A percentile compares a stretch with the other conserved stretches of the same genome.
Evolutionary conservation across 2,329 filamentous ascomycete species (phyloP).

Genomic region (Talaromyces sp.): DNA sequence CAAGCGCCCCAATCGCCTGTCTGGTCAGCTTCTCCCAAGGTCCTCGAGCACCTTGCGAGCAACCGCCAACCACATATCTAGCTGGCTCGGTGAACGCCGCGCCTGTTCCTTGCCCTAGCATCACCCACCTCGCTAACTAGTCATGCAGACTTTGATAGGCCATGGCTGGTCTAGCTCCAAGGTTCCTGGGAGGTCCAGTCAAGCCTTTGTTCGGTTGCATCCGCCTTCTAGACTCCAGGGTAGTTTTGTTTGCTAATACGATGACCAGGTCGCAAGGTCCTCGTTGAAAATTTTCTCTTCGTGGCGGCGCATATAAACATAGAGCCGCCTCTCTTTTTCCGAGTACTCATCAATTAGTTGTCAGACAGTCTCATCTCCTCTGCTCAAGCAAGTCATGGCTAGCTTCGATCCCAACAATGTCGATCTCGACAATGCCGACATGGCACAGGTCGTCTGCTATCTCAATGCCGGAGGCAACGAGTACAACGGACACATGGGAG

Average conservation of each 20-base stretch:
- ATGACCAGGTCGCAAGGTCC: neutral
- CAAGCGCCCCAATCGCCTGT: neutral
- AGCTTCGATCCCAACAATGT: constrained; percentile 39
- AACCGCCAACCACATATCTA: neutral
- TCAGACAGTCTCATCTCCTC: neutral
- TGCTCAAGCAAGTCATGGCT: neutral
- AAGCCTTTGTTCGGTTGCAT: neutral
- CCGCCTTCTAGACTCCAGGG: neutral
- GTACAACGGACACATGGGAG: constrained; percentile 49
- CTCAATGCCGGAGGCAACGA: constrained; percentile 45
- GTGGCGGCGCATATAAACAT: neutral
- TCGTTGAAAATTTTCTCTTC: neutral
- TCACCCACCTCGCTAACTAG: neutral
- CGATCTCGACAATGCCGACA: constrained; percentile 41
- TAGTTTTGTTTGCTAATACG: neutral
- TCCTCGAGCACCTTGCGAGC: constrained; percentile 9
- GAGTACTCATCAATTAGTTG: neutral
- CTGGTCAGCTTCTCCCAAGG: neutral
- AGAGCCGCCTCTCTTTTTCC: neutral
- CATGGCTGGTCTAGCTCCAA: neutral
- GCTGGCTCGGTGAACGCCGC: neutral
- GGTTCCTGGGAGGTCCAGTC: neutral
- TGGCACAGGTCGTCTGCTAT: constrained; percentile 48
- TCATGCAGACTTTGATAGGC: neutral
- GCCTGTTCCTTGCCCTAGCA: neutral